Conservation (phyloP, 192 early-diverging fungal species). For the Entomortierella lignicola region DNA sequence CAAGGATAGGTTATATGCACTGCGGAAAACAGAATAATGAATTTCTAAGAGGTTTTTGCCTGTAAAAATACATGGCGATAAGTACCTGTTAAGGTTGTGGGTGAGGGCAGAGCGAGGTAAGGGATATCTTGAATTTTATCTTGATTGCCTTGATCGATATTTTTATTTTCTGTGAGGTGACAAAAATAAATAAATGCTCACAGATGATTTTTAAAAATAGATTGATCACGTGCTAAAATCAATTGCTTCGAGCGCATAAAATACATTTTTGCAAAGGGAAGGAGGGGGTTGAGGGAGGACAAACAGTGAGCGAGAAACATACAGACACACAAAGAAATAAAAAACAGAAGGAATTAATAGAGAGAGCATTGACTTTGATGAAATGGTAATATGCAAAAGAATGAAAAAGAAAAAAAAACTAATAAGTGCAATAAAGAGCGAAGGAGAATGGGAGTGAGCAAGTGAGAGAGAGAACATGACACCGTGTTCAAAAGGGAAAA, state of each 20-base stretch:
- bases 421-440: background rate
- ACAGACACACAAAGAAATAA: no score
- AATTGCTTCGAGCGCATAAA: no score
- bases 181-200: background rate
- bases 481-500: background rate
- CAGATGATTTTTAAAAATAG: constrained; percentile 1
- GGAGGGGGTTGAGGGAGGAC: no score
- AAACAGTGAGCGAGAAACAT: no score
- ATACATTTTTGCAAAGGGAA: no score
- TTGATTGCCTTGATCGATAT: no score
- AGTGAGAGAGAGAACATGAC: background rate
- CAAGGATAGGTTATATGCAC: background rate
- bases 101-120: no score
- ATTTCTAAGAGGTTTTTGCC: no score
- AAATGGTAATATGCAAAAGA: background rate
- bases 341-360: background rate
- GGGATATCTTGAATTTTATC: no score
- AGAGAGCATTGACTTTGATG: background rate
- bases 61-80: no score
- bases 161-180: no score
- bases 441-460: background rate
- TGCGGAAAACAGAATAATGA: background rate
- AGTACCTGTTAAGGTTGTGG: no score
- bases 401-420: background rate
- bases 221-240: background rate